phyloP scores from a whole-genome alignment of 2,329 filamentous ascomycete species.

The Didymella keratinophila region DNA sequence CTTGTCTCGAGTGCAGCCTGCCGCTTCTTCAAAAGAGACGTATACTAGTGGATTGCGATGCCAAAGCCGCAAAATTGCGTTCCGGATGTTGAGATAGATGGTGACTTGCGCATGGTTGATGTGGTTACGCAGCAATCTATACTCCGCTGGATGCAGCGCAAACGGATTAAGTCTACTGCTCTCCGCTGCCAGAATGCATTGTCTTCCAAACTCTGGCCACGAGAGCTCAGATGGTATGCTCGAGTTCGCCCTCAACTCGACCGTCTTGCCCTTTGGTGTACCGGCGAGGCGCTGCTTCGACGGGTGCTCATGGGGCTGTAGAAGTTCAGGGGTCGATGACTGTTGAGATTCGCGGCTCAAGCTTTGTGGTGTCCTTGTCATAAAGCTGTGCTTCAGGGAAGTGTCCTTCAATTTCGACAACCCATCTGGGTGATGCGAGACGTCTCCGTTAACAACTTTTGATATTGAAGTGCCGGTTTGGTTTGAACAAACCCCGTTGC shows the following conservation, averaged over 20 bases:
- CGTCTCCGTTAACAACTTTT: constrained; percentile 22
- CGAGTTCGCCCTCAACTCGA: constrained; percentile 66
- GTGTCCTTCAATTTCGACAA: constrained; percentile 23
- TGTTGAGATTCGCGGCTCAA: constrained; percentile 35
- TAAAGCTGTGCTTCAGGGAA: constrained; percentile 24
- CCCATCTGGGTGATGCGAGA: constrained; percentile 16
- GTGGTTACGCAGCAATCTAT: constrained; percentile 78
- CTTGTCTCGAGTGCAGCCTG: constrained; percentile 86
- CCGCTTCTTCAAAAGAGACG: constrained; percentile 83
- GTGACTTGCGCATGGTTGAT: constrained; percentile 91
- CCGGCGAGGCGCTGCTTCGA: constrained; percentile 31
- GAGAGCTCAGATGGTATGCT: constrained; percentile 82
- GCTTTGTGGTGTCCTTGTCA: constrained; percentile 35
- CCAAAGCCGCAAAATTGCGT: constrained; percentile 92
- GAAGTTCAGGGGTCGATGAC: constrained; percentile 45
- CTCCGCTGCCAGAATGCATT: constrained; percentile 89
- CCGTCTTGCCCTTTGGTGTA: constrained; percentile 33
- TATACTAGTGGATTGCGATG: constrained; percentile 82
- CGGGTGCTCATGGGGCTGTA: constrained; percentile 33
- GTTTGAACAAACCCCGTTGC: constrained; percentile 18
- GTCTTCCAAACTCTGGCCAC: constrained; percentile 81
- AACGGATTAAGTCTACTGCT: constrained; percentile 90
- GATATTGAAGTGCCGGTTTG: constrained; percentile 23
- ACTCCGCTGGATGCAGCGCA: constrained; percentile 83
- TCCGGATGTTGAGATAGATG: constrained; percentile 94